phyloP scores from a whole-genome alignment of 805 yeast genomes.

The Kodamaea kaohsiungensis region DNA sequence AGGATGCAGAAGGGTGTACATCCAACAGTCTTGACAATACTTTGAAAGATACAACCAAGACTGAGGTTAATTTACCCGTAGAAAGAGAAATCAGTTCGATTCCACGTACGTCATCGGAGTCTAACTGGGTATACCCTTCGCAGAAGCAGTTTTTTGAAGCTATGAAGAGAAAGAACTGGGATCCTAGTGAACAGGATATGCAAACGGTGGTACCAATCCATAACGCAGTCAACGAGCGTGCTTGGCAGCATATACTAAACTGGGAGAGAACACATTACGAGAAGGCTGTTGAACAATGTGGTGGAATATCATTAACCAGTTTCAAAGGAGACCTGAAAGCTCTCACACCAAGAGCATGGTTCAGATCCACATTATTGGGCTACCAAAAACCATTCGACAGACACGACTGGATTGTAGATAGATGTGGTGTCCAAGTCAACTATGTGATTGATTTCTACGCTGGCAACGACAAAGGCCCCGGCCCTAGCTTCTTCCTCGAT shows the following conservation, averaged over 20 bases:
- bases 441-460: constrained; percentile 92
- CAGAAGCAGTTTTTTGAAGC: constrained; percentile 94
- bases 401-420: constrained; percentile 88
- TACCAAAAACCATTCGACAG: constrained; percentile 86
- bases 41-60: constrained; percentile 24
- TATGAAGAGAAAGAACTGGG: constrained; percentile 88
- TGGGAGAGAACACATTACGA: constrained; percentile 75
- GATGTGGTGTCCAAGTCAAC: constrained; percentile 82
- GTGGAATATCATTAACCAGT: constrained; percentile 80
- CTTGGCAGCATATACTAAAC: constrained; percentile 78
- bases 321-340: constrained; percentile 88
- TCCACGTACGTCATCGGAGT: constrained; percentile 63
- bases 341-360: constrained; percentile 82
- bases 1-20: constrained; percentile 36
- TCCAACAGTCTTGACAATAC: constrained; percentile 42
- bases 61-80: constrained; percentile 52
- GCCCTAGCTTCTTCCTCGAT: constrained; percentile 72
- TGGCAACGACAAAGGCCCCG: constrained; percentile 23
- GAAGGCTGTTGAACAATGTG: constrained; percentile 54
- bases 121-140: constrained; percentile 93
- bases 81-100: constrained; percentile 79
- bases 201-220: constrained; percentile 89
- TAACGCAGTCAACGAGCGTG: constrained; percentile 88
- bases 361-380: constrained; percentile 65
- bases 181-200: constrained; percentile 83